Conservation (phyloP, 768 basidiomycete genomes). For the Kwoniella heveanensis region DNA sequence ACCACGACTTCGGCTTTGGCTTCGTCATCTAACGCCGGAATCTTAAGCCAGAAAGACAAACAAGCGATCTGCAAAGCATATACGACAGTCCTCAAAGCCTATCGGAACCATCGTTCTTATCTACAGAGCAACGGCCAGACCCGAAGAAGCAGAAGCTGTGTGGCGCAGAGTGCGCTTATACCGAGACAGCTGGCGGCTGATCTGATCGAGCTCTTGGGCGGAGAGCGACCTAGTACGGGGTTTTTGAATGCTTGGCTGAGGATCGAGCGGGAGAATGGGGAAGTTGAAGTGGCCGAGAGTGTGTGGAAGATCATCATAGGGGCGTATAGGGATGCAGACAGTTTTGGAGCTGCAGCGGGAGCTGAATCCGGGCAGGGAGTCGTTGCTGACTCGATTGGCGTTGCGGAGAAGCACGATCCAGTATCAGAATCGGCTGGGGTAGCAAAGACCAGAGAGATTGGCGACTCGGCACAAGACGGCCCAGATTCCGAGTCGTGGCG, state of each 20-base stretch:
- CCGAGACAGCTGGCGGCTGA: constrained; percentile 12
- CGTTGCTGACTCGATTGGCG: too few species aligned
- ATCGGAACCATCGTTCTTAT: neutral
- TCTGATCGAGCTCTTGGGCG: constrained; percentile 9
- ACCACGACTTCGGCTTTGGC: neutral
- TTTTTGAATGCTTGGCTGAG: constrained; percentile 42
- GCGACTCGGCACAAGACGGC: neutral
- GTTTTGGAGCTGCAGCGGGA: neutral
- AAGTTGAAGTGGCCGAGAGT: constrained; percentile 9
- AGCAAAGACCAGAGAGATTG: neutral
- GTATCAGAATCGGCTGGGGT: neutral
- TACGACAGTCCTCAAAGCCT: constrained; percentile 13
- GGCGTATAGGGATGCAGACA: neutral
- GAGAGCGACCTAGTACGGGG: constrained; percentile 11
- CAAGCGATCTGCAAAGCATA: constrained; percentile 13
- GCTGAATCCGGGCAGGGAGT: too few species aligned
- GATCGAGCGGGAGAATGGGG: constrained; percentile 30
- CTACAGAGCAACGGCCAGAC: neutral
- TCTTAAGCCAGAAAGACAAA: neutral
- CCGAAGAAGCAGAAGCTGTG: constrained; percentile 1
- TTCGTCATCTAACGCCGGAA: neutral
- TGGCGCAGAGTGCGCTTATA: neutral
- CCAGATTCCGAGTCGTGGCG: constrained; percentile 7
- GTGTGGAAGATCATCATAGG: constrained; percentile 27
- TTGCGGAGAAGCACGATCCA: neutral